Evolutionary conservation across 257 asterid genomes (phyloP), one percentile per base, ranked within the genome.

Genomic region (Knoxia roxburghii): DNA sequence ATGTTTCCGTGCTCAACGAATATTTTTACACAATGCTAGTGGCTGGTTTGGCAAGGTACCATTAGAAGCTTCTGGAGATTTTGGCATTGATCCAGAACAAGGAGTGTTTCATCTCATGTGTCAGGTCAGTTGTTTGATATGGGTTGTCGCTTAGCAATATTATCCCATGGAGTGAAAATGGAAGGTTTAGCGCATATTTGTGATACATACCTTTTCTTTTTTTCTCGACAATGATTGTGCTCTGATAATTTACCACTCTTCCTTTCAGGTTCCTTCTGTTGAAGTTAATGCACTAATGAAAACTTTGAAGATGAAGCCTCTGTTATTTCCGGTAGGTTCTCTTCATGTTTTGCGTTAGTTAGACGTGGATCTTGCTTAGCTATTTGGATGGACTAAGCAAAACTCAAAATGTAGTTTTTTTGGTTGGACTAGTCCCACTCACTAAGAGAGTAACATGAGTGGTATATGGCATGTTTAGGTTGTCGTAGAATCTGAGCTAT

Each of bases 51-150:
- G 97, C 68, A 88, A 94, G 79, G 79, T 90, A 72, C 99, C 97
- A 21, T 82, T 94, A 82, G 99, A 94, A 83, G 97, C 96, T 73
- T 94, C 99, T 71, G 99, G 99, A 65, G 99, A 94, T 85, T 94
- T 94, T 69, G 97, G 97, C 60, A 78, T 94, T 82, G 87, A 94
- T 78, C 99, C 99, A 7, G 97, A 85, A 85, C 94, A 87, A 84
- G 99, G 99, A 79, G 96, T 90, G 76, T 94, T 88, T 78, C 99
- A 94, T 77, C 81, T 94, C 45, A 94, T 94, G 99, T 94, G 97
- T 80, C 99, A 90, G 99, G 99, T 94, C 57, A 56, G 45, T 49
- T 35, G 23, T 72, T 64, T 50, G 33, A 24, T 58, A n/a, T 59
- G 7, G 58, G 17, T 64, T 29, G 43, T 64, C 56, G 37, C 46